phyloP scores from a whole-genome alignment of 371 early-diverging fungal genomes.

The Chytridium lagenaria region DNA sequence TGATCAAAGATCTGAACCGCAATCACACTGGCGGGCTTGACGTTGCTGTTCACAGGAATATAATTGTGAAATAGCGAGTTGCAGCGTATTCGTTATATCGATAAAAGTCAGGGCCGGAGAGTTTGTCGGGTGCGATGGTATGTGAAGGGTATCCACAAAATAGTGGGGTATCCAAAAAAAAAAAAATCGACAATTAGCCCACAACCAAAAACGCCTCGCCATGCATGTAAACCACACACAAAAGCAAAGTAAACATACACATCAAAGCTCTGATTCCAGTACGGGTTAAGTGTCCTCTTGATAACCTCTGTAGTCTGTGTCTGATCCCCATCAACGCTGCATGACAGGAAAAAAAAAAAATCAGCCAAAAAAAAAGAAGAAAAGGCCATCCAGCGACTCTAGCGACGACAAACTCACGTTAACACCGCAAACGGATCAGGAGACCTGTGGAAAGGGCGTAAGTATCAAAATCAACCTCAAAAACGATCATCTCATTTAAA shows the following conservation, averaged over 20 bases:
- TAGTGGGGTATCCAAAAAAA: no score
- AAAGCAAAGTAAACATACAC: no score
- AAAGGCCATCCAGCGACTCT: constrained; percentile 63
- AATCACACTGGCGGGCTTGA: constrained; percentile 77
- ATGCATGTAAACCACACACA: no score
- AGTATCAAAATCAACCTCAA: constrained; percentile 2
- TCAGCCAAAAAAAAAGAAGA: constrained; percentile 64
- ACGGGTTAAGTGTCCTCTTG: constrained; percentile 84
- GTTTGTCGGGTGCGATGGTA: no score
- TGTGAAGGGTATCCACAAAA: no score
- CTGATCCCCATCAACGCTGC: constrained; percentile 71
- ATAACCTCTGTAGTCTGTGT: constrained; percentile 77
- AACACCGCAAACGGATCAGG: constrained; percentile 89
- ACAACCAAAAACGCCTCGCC: no score
- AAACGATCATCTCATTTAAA: neutral
- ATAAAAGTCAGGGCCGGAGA: no score
- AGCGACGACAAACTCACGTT: constrained; percentile 77
- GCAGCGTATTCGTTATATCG: no score
- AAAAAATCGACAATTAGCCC: no score
- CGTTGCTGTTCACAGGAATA: constrained; percentile 62
- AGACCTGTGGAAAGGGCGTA: constrained; percentile 48
- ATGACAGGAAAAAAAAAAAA: constrained; percentile 73
- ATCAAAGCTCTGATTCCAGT: constrained; percentile 78
- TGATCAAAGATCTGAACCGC: constrained; percentile 97
- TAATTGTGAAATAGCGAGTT: no score